Conservation (phyloP, 305 asterid genomes). For the Caryopteris hybrid region DNA sequence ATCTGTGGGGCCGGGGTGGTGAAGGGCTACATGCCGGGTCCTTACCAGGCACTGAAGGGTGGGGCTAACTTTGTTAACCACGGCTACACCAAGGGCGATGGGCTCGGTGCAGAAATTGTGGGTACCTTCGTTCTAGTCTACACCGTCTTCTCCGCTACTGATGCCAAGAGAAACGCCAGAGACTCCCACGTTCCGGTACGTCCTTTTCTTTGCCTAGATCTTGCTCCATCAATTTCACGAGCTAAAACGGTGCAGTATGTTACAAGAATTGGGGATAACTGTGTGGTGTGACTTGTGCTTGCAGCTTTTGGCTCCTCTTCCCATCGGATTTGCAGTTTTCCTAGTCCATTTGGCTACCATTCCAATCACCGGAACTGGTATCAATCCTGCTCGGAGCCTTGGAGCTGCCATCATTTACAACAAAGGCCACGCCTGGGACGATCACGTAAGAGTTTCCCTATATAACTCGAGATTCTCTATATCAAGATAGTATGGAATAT, state of each 20-base stretch:
- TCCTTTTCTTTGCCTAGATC: background rate
- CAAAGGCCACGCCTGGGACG: slow-evolving; percentile 62
- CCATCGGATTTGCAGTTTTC: slow-evolving; percentile 89
- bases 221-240: no score
- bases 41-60: slow-evolving; percentile 44
- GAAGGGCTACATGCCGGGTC: slow-evolving; percentile 64
- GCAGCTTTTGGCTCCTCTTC: slow-evolving; percentile 91
- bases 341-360: slow-evolving; percentile 94
- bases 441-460: slow-evolving; percentile 46
- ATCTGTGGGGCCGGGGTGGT: slow-evolving; percentile 87
- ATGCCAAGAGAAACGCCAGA: slow-evolving; percentile 87
- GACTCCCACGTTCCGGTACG: slow-evolving; percentile 92
- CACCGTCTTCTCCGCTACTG: slow-evolving; percentile 90
- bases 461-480: no score
- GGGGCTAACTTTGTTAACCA: slow-evolving; percentile 57
- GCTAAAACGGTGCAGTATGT: no score
- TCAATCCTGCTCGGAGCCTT: slow-evolving; percentile 93
- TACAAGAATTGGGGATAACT: no score
- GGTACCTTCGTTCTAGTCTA: slow-evolving; percentile 76
- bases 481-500: no score
- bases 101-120: slow-evolving; percentile 73
- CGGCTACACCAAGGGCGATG: slow-evolving; percentile 83
- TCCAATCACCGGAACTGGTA: slow-evolving; percentile 92
- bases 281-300: background rate
- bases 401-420: slow-evolving; percentile 87